Evolutionary conservation across 768 basidiomycete genomes (phyloP).

Genomic region (Boletus rubescentipes): DNA sequence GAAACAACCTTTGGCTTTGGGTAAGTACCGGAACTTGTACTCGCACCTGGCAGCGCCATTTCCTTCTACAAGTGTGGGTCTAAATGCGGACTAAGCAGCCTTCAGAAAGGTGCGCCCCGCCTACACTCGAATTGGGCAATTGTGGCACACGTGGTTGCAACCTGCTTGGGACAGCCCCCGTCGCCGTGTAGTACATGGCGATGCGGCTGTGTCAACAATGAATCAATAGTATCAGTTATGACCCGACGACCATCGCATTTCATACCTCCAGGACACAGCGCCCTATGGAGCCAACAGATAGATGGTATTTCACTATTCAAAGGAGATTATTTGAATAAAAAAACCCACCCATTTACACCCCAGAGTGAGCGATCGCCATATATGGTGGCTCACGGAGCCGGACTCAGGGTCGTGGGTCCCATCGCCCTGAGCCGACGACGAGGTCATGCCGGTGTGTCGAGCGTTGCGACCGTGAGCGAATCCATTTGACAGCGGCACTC

Average conservation of each 20-base stretch:
- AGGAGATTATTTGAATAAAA: not conserved
- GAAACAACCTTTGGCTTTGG: not conserved
- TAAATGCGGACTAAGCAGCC: not conserved
- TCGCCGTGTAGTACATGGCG: not conserved
- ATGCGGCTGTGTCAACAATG: not conserved
- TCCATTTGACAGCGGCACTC: not conserved
- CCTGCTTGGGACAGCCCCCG: not conserved
- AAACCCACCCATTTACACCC: too few relatives aligned
- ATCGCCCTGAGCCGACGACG: not conserved
- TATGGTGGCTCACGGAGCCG: constrained; percentile 2
- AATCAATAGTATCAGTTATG: not conserved
- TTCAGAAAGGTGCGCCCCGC: not conserved
- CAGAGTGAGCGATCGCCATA: too few relatives aligned
- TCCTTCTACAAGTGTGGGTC: not conserved
- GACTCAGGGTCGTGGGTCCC: not conserved
- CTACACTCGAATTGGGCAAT: not conserved
- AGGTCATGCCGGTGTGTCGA: not conserved
- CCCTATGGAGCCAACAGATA: not conserved
- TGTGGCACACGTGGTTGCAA: not conserved
- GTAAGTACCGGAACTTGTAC: not conserved
- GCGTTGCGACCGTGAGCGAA: not conserved
- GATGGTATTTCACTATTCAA: not conserved
- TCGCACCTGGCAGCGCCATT: not conserved
- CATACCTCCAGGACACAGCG: not conserved
- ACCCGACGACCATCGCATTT: not conserved